Percentiles rank a stretch among this genome's conserved stretches.
These are phyloP conservation scores for Paramarasmius palmivorus DNA, from an alignment of 1,284 basidiomycete genomes.

Conservation along the genomic window DNA sequence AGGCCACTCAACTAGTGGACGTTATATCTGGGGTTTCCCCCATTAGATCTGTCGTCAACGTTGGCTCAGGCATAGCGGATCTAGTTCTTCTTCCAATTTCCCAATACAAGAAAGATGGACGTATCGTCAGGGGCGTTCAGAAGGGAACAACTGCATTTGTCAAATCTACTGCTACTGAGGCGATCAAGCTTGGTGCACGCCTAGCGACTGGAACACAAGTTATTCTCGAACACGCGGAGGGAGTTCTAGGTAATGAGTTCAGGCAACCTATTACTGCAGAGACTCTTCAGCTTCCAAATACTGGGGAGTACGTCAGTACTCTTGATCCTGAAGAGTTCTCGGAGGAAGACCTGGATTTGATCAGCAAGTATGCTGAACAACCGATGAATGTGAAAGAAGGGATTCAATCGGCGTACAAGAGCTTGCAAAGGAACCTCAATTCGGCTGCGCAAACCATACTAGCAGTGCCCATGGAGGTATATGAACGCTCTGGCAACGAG, in stretches of 20 bases:
- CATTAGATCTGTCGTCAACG: constrained; percentile 93
- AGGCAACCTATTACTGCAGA: constrained; percentile 66
- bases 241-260: constrained; percentile 84
- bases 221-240: constrained; percentile 93
- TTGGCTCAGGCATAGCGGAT: constrained; percentile 95
- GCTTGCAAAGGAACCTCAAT: constrained; percentile 81
- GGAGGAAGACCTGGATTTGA: constrained; percentile 56
- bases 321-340: constrained; percentile 32
- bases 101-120: constrained; percentile 95
- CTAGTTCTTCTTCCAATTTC: constrained; percentile 94
- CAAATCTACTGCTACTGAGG: constrained; percentile 91
- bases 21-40: constrained; percentile 97
- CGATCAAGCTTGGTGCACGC: constrained; percentile 91
- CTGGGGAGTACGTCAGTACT: constrained; percentile 21
- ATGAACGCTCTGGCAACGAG: constrained; percentile 88
- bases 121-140: constrained; percentile 92
- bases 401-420: constrained; percentile 87
- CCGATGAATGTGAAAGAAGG: constrained; percentile 85
- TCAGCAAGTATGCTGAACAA: constrained; percentile 91
- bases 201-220: constrained; percentile 97
- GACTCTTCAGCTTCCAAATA: constrained; percentile 49
- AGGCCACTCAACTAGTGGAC: constrained; percentile 96
- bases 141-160: constrained; percentile 92
- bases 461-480: constrained; percentile 98
- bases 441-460: constrained; percentile 97